Base-by-base conservation (phyloP, 2,329 filamentous ascomycete species). In the Cordyceps farinosa region DNA sequence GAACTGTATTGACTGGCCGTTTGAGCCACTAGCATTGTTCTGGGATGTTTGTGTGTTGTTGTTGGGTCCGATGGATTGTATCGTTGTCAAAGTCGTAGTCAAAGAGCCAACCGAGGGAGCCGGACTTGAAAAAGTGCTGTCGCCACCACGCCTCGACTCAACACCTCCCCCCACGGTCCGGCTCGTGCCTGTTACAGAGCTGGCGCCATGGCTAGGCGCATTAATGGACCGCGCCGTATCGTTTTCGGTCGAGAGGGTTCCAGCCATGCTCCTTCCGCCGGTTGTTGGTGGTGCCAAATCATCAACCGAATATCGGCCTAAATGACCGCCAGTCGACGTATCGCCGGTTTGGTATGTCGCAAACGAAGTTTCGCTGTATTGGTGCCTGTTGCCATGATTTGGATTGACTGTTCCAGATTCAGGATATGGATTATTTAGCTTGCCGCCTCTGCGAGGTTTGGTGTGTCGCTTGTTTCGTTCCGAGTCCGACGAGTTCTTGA, bases 401-500 rank as follows among this genome's bases (percentile, higher is more conserved):
- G 73, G 66, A 63, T 71, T 68, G 64, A 86, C 72, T 51, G 83
- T 84, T 64, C 90, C 90, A 2, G 92, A 96, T 70, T 94, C 84
- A 9, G 91, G 91, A 72, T 97, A 97, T n/a, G 93, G 93, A 73
- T 94, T 94, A 80, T 97, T 96, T 75, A 89, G 88, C 71, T 87
- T 86, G 57, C 81, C 79, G 22, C 78, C 74, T 54, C 80, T 82
- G 76, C 89, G 90, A 76, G 74, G 70, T 67, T 79, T 81, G 58
- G 75, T 77, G 59, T 80, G 65, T 70, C 76, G 66, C 73, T 76
- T 70, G 72, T 75, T 64, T 70, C 76, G 69, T 48, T 81, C 81
- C 65, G 86, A 82, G 66, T 84, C 86, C 38, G 88, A 90, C 5
- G 87, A 88, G 62, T 80, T 82, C 76, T 96, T 97, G 77, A 97